phyloP scores from a whole-genome alignment of 805 yeast species.

The Starmerella floricola region DNA sequence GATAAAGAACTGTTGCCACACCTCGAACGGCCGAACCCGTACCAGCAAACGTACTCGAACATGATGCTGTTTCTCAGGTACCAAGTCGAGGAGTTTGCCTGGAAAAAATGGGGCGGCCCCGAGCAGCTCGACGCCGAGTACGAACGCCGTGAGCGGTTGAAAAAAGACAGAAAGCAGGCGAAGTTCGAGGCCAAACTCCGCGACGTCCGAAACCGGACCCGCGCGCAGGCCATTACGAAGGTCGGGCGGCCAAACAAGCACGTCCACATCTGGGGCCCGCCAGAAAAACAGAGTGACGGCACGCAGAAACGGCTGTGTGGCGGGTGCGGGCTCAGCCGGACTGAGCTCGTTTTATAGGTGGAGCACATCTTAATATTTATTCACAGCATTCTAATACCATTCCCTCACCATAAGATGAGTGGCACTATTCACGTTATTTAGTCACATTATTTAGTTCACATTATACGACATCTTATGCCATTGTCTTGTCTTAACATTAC shows the following conservation, averaged over 20 bases:
- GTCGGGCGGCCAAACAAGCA: conserved; percentile 47
- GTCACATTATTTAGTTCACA: no score
- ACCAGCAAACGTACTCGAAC: conserved; percentile 71
- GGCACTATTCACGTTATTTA: neutral
- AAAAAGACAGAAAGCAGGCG: conserved; percentile 61
- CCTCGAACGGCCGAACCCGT: conserved; percentile 87
- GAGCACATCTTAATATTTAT: neutral
- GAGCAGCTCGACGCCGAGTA: conserved; percentile 88
- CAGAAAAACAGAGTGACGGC: conserved; percentile 17
- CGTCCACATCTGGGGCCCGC: conserved; percentile 57
- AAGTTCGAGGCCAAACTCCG: conserved; percentile 63
- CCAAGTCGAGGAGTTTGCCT: conserved; percentile 89
- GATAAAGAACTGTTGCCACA: conserved; percentile 59
- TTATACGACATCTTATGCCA: neutral
- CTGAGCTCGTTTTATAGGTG: conserved; percentile 13
- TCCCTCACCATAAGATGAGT: neutral
- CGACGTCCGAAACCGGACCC: conserved; percentile 81
- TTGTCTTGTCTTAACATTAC: neutral
- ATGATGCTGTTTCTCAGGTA: conserved; percentile 86
- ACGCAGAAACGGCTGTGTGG: conserved; percentile 14
- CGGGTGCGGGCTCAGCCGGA: conserved; percentile 22
- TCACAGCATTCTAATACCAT: neutral
- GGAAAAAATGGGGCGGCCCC: conserved; percentile 86
- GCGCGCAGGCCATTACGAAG: conserved; percentile 79
- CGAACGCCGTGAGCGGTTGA: conserved; percentile 64